Base-by-base conservation (phyloP, 1,284 basidiomycete genomes). In the Thelephora terrestris region DNA sequence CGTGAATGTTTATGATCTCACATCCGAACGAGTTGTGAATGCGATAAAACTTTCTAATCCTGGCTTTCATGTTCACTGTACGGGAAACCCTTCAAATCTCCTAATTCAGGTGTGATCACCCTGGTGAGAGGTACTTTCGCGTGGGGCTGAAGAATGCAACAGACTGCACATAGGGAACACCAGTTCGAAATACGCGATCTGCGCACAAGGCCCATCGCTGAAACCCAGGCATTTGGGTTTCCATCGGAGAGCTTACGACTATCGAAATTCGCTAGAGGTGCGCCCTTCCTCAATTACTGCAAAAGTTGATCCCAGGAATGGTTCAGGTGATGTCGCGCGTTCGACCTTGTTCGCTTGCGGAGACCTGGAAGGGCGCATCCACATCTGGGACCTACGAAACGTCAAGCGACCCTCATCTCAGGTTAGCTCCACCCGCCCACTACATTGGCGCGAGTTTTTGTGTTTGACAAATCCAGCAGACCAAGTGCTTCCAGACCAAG, bases 101-200 rank as follows among this genome's bases (percentile, higher is more conserved):
- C 56, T 75, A 37, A 53, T 76, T 16, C 73, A 78, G 67, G 74
- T 73, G 23, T 48, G 35, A 29, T 16, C 12, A 37, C 16, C 38
- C 36, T 45, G 18, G 29, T 34, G 7, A 29, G 27, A n/a, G n/a
- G n/a, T 42, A 6, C 37, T 20, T 38, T 47, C 9, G 36, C 35
- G 43, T 42, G 16, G 37, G 32, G 37, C 27, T 23, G 12, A 37
- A 40, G 25, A 20, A 29, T 17, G 16, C 32, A 16, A 16, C 47
- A 75, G 75, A 64, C 76, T 43, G 68, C 67, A 12, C 72, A 76
- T 55, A 63, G 72, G 24, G 75, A 78, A 53, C 63, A 68, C 25
- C 76, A 78, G 52, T 75, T 73, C 49, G 75, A 78, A 53, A 50
- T 76, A 24, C 70, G 67, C 24, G 76, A 78, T 54, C 63, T 67